Evolutionary conservation across 257 asterid genomes (phyloP).

Genomic region (Salvia miltiorrhiza): DNA sequence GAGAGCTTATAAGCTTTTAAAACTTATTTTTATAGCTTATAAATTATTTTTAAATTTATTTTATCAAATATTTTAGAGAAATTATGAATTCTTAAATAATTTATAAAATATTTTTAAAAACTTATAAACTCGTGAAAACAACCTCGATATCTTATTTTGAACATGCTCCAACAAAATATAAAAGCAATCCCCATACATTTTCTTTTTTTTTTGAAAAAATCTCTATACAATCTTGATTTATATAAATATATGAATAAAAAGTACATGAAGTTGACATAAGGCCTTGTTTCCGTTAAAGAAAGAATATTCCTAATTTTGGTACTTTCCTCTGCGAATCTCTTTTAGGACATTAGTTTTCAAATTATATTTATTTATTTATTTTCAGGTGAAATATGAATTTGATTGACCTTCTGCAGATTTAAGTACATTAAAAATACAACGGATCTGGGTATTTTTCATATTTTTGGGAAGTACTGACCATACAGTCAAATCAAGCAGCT

Average conservation of each 20-base stretch:
- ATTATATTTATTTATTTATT: background rate
- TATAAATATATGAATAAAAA: background rate
- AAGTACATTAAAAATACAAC: conserved; percentile 13
- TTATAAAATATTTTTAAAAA: no score
- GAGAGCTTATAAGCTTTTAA: no score
- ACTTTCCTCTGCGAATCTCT: conserved; percentile 13
- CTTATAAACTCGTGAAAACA: no score
- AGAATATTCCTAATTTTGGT: conserved; percentile 36
- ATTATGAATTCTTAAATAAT: no score
- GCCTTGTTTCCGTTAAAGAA: conserved; percentile 38
- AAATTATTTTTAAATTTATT: no score
- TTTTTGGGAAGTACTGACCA: background rate
- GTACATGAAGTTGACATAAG: background rate
- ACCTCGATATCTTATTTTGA: no score
- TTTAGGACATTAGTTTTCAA: background rate
- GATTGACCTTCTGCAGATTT: conserved; percentile 9
- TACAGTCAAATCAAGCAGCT: conserved; percentile 11
- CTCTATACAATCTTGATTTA: background rate
- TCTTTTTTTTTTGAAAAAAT: no score
- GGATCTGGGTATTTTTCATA: conserved; percentile 28
- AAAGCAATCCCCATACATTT: background rate
- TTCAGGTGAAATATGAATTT: background rate
- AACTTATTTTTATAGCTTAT: no score
- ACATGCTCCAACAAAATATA: no score
- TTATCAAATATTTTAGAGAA: no score